These are phyloP conservation scores for Verticillium alfalfae DNA, from an alignment of 2,329 filamentous ascomycete species.

Conservation along the genomic window DNA sequence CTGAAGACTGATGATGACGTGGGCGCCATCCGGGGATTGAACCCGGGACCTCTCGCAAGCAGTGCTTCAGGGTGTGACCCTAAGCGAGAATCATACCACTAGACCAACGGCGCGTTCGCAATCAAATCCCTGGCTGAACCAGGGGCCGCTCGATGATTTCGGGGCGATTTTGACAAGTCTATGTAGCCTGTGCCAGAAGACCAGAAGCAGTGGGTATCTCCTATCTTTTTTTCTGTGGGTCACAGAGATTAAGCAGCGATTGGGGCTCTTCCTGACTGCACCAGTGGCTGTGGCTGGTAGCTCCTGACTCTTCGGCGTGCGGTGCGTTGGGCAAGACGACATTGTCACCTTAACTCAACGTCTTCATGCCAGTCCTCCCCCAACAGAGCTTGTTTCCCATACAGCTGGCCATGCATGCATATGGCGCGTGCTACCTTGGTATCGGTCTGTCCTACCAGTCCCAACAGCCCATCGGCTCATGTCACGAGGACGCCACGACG, in stretches of 20 bases:
- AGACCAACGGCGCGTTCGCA: constrained; percentile 6
- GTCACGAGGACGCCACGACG: neutral
- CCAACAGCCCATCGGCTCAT: neutral
- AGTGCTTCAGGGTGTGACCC: constrained; percentile 11
- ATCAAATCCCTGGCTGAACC: neutral
- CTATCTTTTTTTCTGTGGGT: neutral
- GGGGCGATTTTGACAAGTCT: neutral
- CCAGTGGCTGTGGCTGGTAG: neutral
- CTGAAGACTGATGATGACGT: constrained; percentile 1
- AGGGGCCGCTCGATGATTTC: constrained; percentile 1
- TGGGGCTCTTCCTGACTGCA: neutral
- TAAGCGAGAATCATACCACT: constrained; percentile 11
- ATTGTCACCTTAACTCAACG: neutral
- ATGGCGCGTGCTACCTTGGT: neutral
- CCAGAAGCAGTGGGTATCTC: neutral
- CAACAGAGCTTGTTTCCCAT: too few relatives aligned
- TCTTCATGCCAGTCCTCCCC: too few relatives aligned
- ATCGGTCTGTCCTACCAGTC: neutral
- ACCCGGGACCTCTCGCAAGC: constrained; percentile 5
- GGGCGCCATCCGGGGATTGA: constrained; percentile 5
- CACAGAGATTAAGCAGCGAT: neutral
- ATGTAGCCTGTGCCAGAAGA: neutral
- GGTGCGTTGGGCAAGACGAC: neutral
- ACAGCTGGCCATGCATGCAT: neutral
- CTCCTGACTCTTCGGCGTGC: neutral